A percentile compares a stretch with the other conserved stretches of the same genome.
Evolutionary conservation across 2,329 filamentous ascomycete genomes (phyloP).

Genomic region (Arthrobotrys sinensis): DNA sequence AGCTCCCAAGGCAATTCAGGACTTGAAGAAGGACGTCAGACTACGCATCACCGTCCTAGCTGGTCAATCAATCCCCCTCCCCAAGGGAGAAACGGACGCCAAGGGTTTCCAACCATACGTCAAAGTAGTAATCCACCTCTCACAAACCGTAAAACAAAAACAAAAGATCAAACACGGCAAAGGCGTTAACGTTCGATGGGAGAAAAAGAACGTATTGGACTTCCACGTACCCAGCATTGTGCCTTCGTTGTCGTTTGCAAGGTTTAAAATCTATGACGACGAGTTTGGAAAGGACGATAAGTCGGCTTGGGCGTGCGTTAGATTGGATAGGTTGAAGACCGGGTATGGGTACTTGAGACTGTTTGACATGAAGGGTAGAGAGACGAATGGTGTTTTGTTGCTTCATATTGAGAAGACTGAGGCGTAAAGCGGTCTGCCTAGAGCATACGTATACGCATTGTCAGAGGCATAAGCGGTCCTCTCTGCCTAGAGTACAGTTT

Average conservation of each 20-base stretch:
- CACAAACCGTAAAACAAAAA: conserved; percentile 70
- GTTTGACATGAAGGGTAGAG: conserved; percentile 77
- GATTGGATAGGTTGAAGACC: conserved; percentile 82
- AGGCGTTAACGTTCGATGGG: conserved; percentile 62
- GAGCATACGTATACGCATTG: too few species aligned
- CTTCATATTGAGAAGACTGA: conserved; percentile 78
- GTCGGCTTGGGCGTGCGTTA: conserved; percentile 89
- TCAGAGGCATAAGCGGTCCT: not conserved
- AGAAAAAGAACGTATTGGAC: conserved; percentile 66
- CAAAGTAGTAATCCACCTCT: conserved; percentile 75
- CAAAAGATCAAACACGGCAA: conserved; percentile 69
- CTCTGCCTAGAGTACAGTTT: not conserved
- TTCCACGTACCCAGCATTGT: conserved; percentile 69
- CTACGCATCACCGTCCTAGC: conserved; percentile 74
- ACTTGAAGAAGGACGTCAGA: conserved; percentile 68
- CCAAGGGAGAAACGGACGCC: conserved; percentile 70
- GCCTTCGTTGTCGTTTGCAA: conserved; percentile 71
- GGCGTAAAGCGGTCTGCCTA: not conserved
- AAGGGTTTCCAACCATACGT: conserved; percentile 75
- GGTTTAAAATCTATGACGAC: conserved; percentile 90
- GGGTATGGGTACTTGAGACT: conserved; percentile 86
- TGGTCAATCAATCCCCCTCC: conserved; percentile 73
- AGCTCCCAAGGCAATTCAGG: conserved; percentile 15
- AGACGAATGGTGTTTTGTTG: conserved; percentile 79
- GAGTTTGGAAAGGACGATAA: conserved; percentile 83